Evolutionary conservation across 176 grass and related monocot genomes (phyloP), one percentile per base, ranked within the genome.

Genomic region (Microstegium vimineum): DNA sequence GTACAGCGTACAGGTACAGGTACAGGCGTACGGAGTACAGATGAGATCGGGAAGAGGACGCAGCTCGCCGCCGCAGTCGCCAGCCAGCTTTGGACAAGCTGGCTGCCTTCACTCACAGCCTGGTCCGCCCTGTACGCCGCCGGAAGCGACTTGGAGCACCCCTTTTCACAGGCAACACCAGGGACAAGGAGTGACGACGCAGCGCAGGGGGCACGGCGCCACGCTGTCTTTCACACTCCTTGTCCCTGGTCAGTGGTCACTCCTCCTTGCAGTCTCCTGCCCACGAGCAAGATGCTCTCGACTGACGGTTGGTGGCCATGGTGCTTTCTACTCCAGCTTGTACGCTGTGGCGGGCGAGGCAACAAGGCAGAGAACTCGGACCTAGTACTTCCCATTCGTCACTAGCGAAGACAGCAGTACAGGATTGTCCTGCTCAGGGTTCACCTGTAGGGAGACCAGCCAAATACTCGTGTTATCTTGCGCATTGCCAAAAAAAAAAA

Each of bases 81-180:
- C 42, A 74, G 32, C 64, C 31, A 77, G 63, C 62, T 27, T 33
- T n/a, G 71, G 77, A 64, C 80, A 76, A 64, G 82, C 82, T 85
- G 87, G 63, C 66, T 43, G 45, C 51, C 17, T 20, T 22, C 33
- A 38, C 57, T 64, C 51, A 76, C 64, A 80, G 54, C 32, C 45
- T 80, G 77, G 43, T 12, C 62, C 28, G 20, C 69, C 49, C 49
- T 52, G 49, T 88, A 51, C 46, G 67, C 87, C 75, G 33, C 51
- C 38, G 47, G 35, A 74, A 75, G 62, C 83, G 62, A 71, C 80
- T 27, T 41, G 1, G 78, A 62, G 71, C 31, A 1, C 57, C 74
- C 26, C 26, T 71, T 57, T 59, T 12, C 57, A 22, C 59, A 79
- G 46, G 59, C 80, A 47, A 1, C 9, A 11, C 9, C 52, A 56